phyloP scores from a whole-genome alignment of 1,284 basidiomycete species.

The Vanrija humicola region DNA sequence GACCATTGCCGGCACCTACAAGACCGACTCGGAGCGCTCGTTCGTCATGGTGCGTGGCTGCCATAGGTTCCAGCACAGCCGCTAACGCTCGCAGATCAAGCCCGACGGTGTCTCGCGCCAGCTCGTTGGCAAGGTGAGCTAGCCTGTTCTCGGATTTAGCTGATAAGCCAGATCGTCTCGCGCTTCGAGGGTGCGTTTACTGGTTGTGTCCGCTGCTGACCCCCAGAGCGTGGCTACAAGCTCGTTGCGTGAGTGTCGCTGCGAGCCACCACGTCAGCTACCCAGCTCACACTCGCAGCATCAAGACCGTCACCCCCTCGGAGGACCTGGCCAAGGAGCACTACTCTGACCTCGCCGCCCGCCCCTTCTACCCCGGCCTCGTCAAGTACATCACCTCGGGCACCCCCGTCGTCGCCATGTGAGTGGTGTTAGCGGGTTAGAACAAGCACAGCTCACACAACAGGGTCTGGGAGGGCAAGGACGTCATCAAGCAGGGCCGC shows the following conservation, averaged over 20 bases:
- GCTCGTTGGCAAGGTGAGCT: slow-evolving; percentile 42
- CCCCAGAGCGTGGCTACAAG: slow-evolving; percentile 43
- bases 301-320: slow-evolving; percentile 44
- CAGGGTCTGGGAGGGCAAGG: slow-evolving; percentile 46
- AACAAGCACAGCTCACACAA: neutral
- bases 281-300: slow-evolving; percentile 13
- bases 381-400: slow-evolving; percentile 48
- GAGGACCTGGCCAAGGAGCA: slow-evolving; percentile 44
- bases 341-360: slow-evolving; percentile 40
- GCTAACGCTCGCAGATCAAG: slow-evolving; percentile 31
- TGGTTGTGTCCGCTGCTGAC: slow-evolving; percentile 19
- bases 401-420: slow-evolving; percentile 47
- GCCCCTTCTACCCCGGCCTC: slow-evolving; percentile 43
- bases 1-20: slow-evolving; percentile 51
- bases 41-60: slow-evolving; percentile 49
- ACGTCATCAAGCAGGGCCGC: slow-evolving; percentile 45
- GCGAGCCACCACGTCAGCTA: neutral
- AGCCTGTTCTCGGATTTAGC: no score
- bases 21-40: slow-evolving; percentile 48
- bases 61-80: neutral
- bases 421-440: slow-evolving; percentile 1
- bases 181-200: neutral
- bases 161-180: no score
- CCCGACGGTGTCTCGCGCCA: slow-evolving; percentile 45
- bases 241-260: slow-evolving; percentile 39